Conservation (phyloP, 1,284 basidiomycete species). For the Apiotrichum akiyoshidainum region DNA sequence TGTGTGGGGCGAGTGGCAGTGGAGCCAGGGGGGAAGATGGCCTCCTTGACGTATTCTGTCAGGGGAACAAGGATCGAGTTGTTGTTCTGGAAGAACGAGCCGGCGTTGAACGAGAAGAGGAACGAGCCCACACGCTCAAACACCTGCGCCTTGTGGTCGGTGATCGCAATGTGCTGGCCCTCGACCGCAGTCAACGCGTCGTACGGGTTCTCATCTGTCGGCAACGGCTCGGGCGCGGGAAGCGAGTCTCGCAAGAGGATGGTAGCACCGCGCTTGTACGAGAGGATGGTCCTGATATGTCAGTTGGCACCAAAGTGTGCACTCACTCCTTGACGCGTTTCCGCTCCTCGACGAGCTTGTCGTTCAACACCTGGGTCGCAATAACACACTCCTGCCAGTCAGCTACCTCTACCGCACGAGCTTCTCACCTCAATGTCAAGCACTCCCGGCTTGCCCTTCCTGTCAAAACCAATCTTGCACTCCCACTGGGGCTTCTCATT, state of each 20-base stretch:
- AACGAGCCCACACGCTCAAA: slow-evolving; percentile 79
- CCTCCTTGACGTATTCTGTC: slow-evolving; percentile 72
- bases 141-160: slow-evolving; percentile 74
- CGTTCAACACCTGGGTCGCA: slow-evolving; percentile 76
- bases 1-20: slow-evolving; percentile 59
- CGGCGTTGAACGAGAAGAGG: slow-evolving; percentile 82
- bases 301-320: not conserved
- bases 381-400: slow-evolving; percentile 79
- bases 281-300: slow-evolving; percentile 63
- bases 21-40: slow-evolving; percentile 58
- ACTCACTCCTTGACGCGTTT: slow-evolving; percentile 67
- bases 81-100: slow-evolving; percentile 98
- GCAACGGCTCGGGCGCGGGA: slow-evolving; percentile 29
- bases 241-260: slow-evolving; percentile 87
- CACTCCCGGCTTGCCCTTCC: slow-evolving; percentile 68
- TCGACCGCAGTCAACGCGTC: slow-evolving; percentile 13
- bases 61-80: slow-evolving; percentile 83
- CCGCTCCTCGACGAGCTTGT: slow-evolving; percentile 63
- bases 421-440: slow-evolving; percentile 85
- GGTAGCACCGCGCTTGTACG: slow-evolving; percentile 85
- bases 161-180: slow-evolving; percentile 66
- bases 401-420: not conserved
- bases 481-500: slow-evolving; percentile 25
- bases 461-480: slow-evolving; percentile 75
- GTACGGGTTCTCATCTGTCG: slow-evolving; percentile 37